These are phyloP conservation scores for Gloeopeniophorella convolvens DNA, from an alignment of 768 basidiomycete genomes.

Conservation along the genomic window DNA sequence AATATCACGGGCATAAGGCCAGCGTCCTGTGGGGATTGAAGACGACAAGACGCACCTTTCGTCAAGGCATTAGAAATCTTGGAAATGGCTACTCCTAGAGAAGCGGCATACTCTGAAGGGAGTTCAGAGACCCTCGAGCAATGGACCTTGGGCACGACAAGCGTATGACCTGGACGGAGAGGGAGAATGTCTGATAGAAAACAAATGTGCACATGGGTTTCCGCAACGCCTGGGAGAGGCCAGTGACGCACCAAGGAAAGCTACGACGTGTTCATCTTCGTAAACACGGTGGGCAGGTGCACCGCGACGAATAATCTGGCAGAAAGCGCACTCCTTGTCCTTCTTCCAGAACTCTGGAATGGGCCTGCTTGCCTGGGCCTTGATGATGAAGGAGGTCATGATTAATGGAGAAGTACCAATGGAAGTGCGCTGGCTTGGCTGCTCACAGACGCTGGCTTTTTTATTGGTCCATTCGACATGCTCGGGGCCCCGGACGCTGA, in stretches of 20 bases:
- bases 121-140: slow-evolving; percentile 58
- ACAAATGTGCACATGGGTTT: background rate
- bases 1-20: background rate
- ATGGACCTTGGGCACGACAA: slow-evolving; percentile 66
- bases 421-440: too few species aligned
- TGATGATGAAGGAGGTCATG: slow-evolving; percentile 74
- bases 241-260: slow-evolving; percentile 47
- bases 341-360: slow-evolving; percentile 43
- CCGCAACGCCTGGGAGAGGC: background rate
- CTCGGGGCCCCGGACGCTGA: too few species aligned
- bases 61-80: slow-evolving; percentile 59
- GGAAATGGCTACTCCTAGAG: slow-evolving; percentile 51
- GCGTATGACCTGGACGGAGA: slow-evolving; percentile 56
- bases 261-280: slow-evolving; percentile 58
- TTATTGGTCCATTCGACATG: too few species aligned
- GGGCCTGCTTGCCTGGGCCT: slow-evolving; percentile 46
- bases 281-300: slow-evolving; percentile 44
- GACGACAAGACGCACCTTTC: slow-evolving; percentile 39
- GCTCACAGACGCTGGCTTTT: background rate
- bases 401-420: background rate
- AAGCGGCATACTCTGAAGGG: slow-evolving; percentile 50
- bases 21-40: background rate
- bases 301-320: slow-evolving; percentile 51
- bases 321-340: slow-evolving; percentile 53
- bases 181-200: slow-evolving; percentile 56